Evolutionary conservation across 192 early-diverging fungal species (phyloP).

Genomic region (Coemansia sp.): DNA sequence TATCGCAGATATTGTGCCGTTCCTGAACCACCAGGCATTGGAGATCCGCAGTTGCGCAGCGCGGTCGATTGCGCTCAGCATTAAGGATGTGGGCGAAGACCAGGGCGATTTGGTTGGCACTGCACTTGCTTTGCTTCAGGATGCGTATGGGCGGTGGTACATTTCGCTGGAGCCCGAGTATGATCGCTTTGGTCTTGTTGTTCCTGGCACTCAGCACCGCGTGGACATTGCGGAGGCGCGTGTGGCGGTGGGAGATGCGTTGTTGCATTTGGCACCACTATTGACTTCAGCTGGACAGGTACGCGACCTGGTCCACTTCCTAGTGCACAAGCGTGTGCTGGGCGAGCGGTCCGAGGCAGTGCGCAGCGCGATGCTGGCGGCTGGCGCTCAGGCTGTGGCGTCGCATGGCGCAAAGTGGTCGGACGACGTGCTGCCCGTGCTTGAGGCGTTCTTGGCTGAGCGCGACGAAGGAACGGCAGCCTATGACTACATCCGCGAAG

Average conservation of each 20-base stretch:
- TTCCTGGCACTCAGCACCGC: constrained; percentile 78
- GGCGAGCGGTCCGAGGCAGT: constrained; percentile 83
- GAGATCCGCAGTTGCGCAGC: constrained; percentile 38
- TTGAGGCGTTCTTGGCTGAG: constrained; percentile 74
- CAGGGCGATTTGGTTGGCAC: not conserved
- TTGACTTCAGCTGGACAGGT: constrained; percentile 56
- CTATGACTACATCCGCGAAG: constrained; percentile 87
- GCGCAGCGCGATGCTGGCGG: constrained; percentile 79
- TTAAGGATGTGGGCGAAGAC: not conserved
- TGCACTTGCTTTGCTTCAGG: constrained; percentile 20
- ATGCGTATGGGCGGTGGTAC: constrained; percentile 50
- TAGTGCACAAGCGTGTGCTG: constrained; percentile 80
- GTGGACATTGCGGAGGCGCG: constrained; percentile 80
- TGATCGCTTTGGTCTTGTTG: constrained; percentile 88
- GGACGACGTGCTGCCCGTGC: constrained; percentile 67
- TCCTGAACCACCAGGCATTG: constrained; percentile 14
- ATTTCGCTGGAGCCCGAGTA: constrained; percentile 79
- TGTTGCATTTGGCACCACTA: constrained; percentile 67
- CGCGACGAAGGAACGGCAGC: constrained; percentile 69
- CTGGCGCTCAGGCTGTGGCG: constrained; percentile 76
- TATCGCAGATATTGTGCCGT: constrained; percentile 25
- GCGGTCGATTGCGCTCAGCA: constrained; percentile 22
- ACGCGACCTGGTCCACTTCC: constrained; percentile 65
- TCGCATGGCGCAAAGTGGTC: constrained; percentile 68
- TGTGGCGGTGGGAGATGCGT: constrained; percentile 74